Conservation (phyloP, 495 filamentous ascomycete species). For the Tuber microsphaerosporum region DNA sequence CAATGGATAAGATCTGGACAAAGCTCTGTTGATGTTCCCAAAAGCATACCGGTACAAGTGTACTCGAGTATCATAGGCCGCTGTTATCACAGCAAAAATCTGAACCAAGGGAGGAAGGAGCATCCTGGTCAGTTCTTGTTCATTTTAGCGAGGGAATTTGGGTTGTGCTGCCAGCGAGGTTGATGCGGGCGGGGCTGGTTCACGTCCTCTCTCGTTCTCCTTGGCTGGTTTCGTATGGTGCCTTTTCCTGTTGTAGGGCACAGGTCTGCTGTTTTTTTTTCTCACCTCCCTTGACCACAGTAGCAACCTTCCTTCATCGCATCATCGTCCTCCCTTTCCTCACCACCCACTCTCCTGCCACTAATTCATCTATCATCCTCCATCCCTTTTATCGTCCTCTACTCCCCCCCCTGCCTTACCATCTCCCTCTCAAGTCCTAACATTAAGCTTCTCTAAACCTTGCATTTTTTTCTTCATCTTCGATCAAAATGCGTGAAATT, state of each 20-base stretch:
- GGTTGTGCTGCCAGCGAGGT: not conserved
- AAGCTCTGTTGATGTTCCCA: not conserved
- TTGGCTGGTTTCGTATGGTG: not conserved
- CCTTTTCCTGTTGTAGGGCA: constrained; percentile 1
- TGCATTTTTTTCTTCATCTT: constrained; percentile 26
- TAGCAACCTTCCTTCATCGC: constrained; percentile 12
- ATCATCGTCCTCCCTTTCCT: constrained; percentile 38
- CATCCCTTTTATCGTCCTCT: constrained; percentile 1
- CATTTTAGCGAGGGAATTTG: not conserved
- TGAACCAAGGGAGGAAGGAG: not conserved
- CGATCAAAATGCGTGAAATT: constrained; percentile 82
- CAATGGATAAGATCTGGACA: not conserved
- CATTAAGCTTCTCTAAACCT: not conserved
- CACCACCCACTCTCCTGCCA: constrained; percentile 6
- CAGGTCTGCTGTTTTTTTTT: constrained; percentile 1
- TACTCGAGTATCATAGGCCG: too few species aligned
- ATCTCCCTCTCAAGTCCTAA: not conserved
- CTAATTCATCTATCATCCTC: constrained; percentile 5
- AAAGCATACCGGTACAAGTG: too few species aligned
- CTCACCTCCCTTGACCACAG: not conserved
- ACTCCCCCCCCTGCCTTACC: not conserved
- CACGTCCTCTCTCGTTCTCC: not conserved
- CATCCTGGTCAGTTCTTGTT: not conserved
- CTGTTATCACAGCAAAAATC: not conserved
- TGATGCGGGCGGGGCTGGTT: not conserved